These are phyloP conservation scores for Rhizopus stolonifer DNA, from an alignment of 371 early-diverging fungal genomes.

Conservation along the genomic window DNA sequence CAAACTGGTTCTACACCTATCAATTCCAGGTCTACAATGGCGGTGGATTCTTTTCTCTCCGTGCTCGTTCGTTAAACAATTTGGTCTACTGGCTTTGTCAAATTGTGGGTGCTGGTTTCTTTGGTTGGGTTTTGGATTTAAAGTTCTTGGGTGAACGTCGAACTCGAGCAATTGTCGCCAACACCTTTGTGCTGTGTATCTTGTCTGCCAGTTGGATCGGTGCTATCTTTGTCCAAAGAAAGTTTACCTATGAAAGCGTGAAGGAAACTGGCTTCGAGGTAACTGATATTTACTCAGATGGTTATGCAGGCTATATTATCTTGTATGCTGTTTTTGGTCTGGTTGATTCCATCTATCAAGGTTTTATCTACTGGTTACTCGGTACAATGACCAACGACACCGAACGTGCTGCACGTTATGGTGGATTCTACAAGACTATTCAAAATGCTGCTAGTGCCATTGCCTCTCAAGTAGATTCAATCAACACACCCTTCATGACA, in stretches of 20 bases:
- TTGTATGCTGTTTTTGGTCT: constrained; percentile 67
- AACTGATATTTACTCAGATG: constrained; percentile 33
- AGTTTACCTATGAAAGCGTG: constrained; percentile 33
- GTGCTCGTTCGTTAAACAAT: constrained; percentile 66
- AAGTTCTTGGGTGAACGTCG: constrained; percentile 40
- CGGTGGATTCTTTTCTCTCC: constrained; percentile 50
- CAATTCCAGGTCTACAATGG: constrained; percentile 48
- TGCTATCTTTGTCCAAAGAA: constrained; percentile 53
- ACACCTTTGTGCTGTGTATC: constrained; percentile 38
- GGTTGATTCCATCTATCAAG: constrained; percentile 73
- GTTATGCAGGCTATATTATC: constrained; percentile 49
- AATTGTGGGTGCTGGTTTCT: constrained; percentile 60
- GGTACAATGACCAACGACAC: constrained; percentile 73
- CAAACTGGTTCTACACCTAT: constrained; percentile 80
- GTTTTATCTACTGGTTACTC: constrained; percentile 71
- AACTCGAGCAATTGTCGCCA: constrained; percentile 57
- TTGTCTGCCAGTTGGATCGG: constrained; percentile 60
- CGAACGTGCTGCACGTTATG: constrained; percentile 68
- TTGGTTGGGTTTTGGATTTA: constrained; percentile 60
- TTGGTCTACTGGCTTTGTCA: constrained; percentile 72
- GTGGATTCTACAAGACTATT: constrained; percentile 84
- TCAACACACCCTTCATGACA: constrained; percentile 24
- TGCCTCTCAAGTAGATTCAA: constrained; percentile 39
- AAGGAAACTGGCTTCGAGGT: constrained; percentile 11
- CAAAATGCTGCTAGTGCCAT: constrained; percentile 73